Evolutionary conservation across 2,329 filamentous ascomycete genomes (phyloP).

Genomic region (Talaromyces verruculosus): DNA sequence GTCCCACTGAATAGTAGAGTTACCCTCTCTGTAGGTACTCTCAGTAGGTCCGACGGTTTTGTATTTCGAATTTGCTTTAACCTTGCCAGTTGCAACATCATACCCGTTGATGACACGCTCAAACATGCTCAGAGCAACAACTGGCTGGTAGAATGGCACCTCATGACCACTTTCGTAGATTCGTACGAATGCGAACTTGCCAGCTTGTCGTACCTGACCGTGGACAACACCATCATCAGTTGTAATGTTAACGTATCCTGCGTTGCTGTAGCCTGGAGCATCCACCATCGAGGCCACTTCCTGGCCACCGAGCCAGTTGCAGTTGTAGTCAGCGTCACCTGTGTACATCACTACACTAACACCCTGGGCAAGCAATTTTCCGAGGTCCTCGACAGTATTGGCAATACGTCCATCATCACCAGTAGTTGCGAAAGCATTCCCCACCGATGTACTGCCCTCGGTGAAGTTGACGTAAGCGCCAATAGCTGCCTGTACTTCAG

Average conservation of each 20-base stretch:
- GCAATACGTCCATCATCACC: slow-evolving; percentile 50
- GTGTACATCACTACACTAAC: slow-evolving; percentile 60
- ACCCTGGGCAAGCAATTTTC: slow-evolving; percentile 56
- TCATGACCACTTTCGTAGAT: slow-evolving; percentile 52
- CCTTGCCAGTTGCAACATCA: slow-evolving; percentile 57
- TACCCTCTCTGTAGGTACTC: slow-evolving; percentile 30
- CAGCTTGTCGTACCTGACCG: slow-evolving; percentile 50
- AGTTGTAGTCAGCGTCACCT: slow-evolving; percentile 59
- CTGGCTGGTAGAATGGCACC: slow-evolving; percentile 56
- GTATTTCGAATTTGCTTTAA: slow-evolving; percentile 32
- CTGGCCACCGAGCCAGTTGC: slow-evolving; percentile 61
- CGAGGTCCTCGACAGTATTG: slow-evolving; percentile 46
- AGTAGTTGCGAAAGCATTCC: slow-evolving; percentile 46
- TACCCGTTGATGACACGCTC: slow-evolving; percentile 51
- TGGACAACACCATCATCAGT: slow-evolving; percentile 47
- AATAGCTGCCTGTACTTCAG: slow-evolving; percentile 57
- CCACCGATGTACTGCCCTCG: slow-evolving; percentile 45
- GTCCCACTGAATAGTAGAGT: slow-evolving; percentile 44
- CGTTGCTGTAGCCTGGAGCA: slow-evolving; percentile 47
- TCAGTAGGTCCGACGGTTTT: slow-evolving; percentile 48
- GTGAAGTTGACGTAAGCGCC: slow-evolving; percentile 63
- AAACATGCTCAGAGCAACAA: slow-evolving; percentile 57
- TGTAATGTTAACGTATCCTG: slow-evolving; percentile 51
- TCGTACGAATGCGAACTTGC: slow-evolving; percentile 51
- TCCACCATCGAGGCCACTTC: slow-evolving; percentile 51